These are phyloP conservation scores for Dactylis glomerata DNA, from an alignment of 176 grass and related monocot genomes.

Conservation along the genomic window DNA sequence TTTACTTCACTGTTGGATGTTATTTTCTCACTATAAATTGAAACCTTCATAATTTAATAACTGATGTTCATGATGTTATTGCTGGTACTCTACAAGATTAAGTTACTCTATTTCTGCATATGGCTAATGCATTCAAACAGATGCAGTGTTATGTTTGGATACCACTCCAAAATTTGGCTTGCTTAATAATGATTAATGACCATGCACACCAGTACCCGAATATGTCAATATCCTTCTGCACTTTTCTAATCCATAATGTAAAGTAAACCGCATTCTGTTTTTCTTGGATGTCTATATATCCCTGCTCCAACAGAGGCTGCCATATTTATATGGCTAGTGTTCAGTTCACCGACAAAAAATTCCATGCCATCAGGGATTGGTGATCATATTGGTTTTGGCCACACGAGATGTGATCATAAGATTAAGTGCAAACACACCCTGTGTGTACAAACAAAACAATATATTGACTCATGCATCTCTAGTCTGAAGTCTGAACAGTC, in stretches of 20 bases:
- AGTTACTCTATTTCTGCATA: conserved; percentile 18
- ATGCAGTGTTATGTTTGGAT: neutral
- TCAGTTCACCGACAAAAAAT: neutral
- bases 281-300: neutral
- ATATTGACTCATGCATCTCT: neutral
- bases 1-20: conserved; percentile 7
- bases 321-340: neutral
- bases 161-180: neutral
- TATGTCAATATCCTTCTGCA: neutral
- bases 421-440: neutral
- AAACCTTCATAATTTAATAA: conserved; percentile 8
- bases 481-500: neutral
- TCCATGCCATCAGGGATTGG: neutral
- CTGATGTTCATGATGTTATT: conserved; percentile 12
- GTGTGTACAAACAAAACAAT: conserved; percentile 16
- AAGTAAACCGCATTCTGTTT: conserved; percentile 6
- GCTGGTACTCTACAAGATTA: conserved; percentile 1
- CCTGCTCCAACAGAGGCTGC: neutral
- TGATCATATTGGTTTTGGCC: conserved; percentile 4
- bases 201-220: neutral
- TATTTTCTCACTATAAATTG: conserved; percentile 22
- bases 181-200: neutral
- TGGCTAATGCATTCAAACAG: conserved; percentile 5
- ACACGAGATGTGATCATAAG: neutral
- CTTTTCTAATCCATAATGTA: conserved; percentile 10